phyloP scores from a whole-genome alignment of 495 filamentous ascomycete genomes.

The Lindgomyces ingoldianus region DNA sequence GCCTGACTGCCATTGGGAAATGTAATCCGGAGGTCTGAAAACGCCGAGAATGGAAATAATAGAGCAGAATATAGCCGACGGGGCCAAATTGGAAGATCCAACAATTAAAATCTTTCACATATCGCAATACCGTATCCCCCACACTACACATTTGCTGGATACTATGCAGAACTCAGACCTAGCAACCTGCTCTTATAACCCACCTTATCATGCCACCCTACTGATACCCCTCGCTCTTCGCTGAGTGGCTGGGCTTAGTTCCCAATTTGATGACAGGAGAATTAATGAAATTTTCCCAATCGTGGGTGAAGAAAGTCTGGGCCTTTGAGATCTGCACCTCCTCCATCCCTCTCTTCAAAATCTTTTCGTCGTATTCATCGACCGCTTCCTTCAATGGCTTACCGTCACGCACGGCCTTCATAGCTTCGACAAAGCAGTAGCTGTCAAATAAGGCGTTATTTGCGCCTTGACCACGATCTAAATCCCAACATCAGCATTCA shows the following conservation, averaged over 20 bases:
- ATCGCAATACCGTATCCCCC: too few species aligned
- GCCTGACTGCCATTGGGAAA: too few species aligned
- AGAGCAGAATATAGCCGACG: too few species aligned
- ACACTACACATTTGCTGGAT: too few species aligned
- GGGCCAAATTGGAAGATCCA: too few species aligned
- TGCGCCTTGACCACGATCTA: constrained; percentile 57
- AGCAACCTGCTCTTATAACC: too few species aligned
- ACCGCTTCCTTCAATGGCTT: constrained; percentile 7
- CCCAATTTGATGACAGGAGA: constrained; percentile 20
- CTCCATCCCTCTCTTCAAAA: constrained; percentile 18
- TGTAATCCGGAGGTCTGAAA: too few species aligned
- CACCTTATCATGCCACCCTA: neutral
- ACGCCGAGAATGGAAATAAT: too few species aligned
- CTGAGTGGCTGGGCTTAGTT: constrained; percentile 20
- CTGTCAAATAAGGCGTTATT: constrained; percentile 50
- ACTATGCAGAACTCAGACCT: too few species aligned
- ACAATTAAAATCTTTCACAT: too few species aligned
- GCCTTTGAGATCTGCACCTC: constrained; percentile 26
- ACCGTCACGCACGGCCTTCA: constrained; percentile 6
- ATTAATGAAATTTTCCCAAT: constrained; percentile 23
- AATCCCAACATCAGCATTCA: neutral
- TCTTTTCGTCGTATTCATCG: constrained; percentile 15
- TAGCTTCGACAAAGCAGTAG: constrained; percentile 15
- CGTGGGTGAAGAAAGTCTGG: constrained; percentile 24
- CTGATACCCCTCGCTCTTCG: constrained; percentile 18